Conservation (phyloP, 2,329 filamentous ascomycete genomes). For the Periglandula ipomoeae region DNA sequence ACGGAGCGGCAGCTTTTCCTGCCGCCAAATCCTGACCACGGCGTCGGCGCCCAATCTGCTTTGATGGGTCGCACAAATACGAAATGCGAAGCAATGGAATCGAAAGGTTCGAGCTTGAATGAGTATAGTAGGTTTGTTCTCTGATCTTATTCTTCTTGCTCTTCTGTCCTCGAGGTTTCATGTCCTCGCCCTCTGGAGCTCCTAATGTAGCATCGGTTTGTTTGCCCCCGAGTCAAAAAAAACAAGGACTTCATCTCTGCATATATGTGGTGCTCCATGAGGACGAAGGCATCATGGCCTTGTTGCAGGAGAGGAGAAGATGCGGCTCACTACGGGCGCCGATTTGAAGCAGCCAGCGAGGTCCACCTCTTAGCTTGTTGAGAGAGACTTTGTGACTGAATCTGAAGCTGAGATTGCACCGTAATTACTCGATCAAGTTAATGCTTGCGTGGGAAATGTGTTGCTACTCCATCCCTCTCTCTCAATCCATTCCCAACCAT, state of each 20-base stretch:
- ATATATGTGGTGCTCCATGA: not conserved
- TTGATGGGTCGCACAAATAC: not conserved
- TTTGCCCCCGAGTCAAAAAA: not conserved
- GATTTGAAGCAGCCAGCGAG: constrained; percentile 42
- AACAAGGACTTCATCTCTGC: not conserved
- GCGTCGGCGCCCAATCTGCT: not conserved
- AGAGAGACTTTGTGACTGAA: constrained; percentile 16
- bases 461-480: constrained; percentile 60
- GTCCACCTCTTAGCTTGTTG: constrained; percentile 37
- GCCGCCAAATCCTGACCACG: not conserved
- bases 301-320: constrained; percentile 22
- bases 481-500: constrained; percentile 16
- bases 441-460: constrained; percentile 98
- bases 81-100: not conserved
- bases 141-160: constrained; percentile 27
- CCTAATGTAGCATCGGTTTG: not conserved
- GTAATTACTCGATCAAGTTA: constrained; percentile 98
- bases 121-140: constrained; percentile 31
- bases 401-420: constrained; percentile 89
- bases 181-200: not conserved
- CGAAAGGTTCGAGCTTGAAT: constrained; percentile 3
- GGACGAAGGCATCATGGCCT: constrained; percentile 4
- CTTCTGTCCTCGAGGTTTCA: constrained; percentile 6
- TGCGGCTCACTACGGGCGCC: constrained; percentile 81
- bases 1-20: not conserved